A percentile compares a stretch with the other conserved stretches of the same genome.
These are phyloP conservation scores for Limonium bicolor DNA, from an alignment of 148 eudicot species.

Conservation along the genomic window DNA sequence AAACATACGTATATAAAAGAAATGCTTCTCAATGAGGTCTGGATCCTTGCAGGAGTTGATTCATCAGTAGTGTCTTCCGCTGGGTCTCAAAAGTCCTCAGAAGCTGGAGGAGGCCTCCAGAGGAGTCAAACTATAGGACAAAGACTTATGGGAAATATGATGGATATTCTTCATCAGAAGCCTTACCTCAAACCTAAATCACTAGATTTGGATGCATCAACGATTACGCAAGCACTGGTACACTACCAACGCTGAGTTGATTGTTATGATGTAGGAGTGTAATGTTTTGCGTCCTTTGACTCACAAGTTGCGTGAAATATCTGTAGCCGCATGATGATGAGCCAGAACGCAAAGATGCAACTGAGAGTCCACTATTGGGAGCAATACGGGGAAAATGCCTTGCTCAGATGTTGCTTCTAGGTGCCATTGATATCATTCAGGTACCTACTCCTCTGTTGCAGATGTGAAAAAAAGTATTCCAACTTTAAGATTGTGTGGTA, in stretches of 20 bases:
- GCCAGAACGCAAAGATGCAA: slow-evolving; percentile 43
- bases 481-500: no score
- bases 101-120: slow-evolving; percentile 40
- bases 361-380: slow-evolving; percentile 51
- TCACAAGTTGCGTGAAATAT: slow-evolving; percentile 6
- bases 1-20: no score
- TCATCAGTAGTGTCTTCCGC: slow-evolving; percentile 60
- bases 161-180: slow-evolving; percentile 76
- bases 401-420: slow-evolving; percentile 75
- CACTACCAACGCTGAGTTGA: no score
- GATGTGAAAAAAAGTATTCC: no score
- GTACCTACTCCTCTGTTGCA: no score
- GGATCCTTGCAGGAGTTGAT: no score
- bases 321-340: slow-evolving; percentile 39
- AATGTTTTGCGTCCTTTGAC: neutral
- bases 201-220: slow-evolving; percentile 37
- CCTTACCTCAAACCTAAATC: slow-evolving; percentile 75
- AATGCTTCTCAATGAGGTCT: no score
- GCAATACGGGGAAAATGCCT: slow-evolving; percentile 87
- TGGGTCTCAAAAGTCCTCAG: slow-evolving; percentile 31
- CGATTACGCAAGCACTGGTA: slow-evolving; percentile 69
- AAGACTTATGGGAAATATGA: slow-evolving; percentile 87
- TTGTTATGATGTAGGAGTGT: no score
- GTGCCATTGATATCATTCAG: slow-evolving; percentile 89
- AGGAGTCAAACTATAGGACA: slow-evolving; percentile 82